phyloP scores from a whole-genome alignment of 148 eudicot species.

The Heliamphora exappendiculata region DNA sequence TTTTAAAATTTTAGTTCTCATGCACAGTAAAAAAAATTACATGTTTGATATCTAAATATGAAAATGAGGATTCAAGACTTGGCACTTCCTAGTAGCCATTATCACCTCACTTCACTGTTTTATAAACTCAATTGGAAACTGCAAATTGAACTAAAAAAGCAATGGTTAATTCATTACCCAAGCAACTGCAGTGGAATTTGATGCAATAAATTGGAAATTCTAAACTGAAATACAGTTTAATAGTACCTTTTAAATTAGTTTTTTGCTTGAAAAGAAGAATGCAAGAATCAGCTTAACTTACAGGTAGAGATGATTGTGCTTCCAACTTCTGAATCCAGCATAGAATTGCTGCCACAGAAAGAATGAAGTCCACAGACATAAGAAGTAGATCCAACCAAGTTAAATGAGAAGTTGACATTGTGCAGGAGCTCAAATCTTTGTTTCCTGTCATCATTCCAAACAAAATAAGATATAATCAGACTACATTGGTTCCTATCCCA shows the following conservation, averaged over 20 bases:
- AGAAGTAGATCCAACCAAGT: not conserved
- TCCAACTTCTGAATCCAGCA: not conserved
- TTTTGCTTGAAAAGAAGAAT: not conserved
- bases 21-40: no score
- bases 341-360: not conserved
- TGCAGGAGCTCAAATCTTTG: not conserved
- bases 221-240: not conserved
- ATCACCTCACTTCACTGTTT: not conserved
- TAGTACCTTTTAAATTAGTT: not conserved
- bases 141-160: not conserved
- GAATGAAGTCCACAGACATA: not conserved
- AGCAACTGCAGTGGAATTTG: not conserved
- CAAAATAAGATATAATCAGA: not conserved
- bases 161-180: not conserved
- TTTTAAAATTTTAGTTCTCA: no score
- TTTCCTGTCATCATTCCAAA: not conserved
- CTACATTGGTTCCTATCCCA: not conserved
- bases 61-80: no score
- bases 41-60: no score
- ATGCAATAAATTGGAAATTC: not conserved
- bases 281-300: not conserved
- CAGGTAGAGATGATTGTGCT: not conserved
- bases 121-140: not conserved
- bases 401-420: not conserved
- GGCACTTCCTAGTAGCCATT: not conserved